Conservation (phyloP, 768 basidiomycete species). For the Naganishia vishniacii region DNA sequence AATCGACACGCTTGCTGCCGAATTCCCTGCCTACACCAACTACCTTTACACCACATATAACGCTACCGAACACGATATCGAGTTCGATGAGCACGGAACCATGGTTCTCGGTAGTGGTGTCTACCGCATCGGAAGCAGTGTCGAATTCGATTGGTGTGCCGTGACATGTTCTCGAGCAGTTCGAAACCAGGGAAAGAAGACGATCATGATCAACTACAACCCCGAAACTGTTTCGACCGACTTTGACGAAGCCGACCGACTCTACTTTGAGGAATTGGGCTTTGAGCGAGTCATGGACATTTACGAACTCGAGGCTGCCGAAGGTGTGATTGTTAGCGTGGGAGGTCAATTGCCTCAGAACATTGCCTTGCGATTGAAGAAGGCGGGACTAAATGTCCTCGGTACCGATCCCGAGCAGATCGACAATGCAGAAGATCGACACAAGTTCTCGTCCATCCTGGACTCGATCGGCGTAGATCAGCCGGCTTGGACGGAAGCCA, state of each 20-base stretch:
- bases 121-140: conserved; percentile 94
- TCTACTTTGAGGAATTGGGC: conserved; percentile 98
- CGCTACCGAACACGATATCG: conserved; percentile 88
- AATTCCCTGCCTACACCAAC: conserved; percentile 97
- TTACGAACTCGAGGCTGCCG: conserved; percentile 87
- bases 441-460: conserved; percentile 96
- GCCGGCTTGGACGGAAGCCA: conserved; percentile 90
- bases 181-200: conserved; percentile 83
- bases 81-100: conserved; percentile 94
- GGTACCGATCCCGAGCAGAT: conserved; percentile 94
- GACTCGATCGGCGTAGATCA: conserved; percentile 94
- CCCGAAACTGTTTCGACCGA: conserved; percentile 99
- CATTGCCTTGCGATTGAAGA: conserved; percentile 89
- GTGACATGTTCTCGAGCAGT: conserved; percentile 93
- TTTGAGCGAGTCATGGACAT: conserved; percentile 99
- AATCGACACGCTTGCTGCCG: conserved; percentile 97
- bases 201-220: conserved; percentile 99
- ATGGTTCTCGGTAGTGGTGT: conserved; percentile 98
- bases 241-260: conserved; percentile 96
- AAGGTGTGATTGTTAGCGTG: conserved; percentile 92
- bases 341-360: conserved; percentile 98
- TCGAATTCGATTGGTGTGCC: conserved; percentile 99
- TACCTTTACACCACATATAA: conserved; percentile 99
- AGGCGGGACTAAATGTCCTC: conserved; percentile 82
- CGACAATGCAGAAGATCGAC: conserved; percentile 94